Evolutionary conservation across 352 stramenopile genomes (phyloP).

Genomic region (Phytophthora pluvialis): DNA sequence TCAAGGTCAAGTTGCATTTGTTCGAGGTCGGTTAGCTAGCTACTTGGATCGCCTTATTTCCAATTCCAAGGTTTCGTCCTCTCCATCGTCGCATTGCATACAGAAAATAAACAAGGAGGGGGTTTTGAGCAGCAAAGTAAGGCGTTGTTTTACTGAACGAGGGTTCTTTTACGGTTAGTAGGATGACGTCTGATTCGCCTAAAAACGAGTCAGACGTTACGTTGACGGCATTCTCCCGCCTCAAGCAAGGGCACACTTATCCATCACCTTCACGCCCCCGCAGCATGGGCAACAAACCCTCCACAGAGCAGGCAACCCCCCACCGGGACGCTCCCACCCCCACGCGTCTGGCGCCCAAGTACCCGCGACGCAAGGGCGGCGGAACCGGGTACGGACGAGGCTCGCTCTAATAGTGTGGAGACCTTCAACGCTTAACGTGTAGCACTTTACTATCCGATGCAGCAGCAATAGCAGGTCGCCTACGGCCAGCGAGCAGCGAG

Average conservation of each 20-base stretch:
- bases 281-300: slow-evolving; percentile 49
- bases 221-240: slow-evolving; percentile 22
- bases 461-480: slow-evolving; percentile 20
- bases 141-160: no score
- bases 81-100: no score
- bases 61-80: no score
- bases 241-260: slow-evolving; percentile 2
- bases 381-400: slow-evolving; percentile 17
- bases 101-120: no score
- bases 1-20: slow-evolving; percentile 18
- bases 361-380: slow-evolving; percentile 21
- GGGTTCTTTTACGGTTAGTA: no score
- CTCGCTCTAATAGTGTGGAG: background rate
- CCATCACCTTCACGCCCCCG: background rate
- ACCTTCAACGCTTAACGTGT: slow-evolving; percentile 9
- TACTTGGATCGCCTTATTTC: no score
- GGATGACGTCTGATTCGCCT: slow-evolving; percentile 14
- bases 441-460: no score
- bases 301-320: slow-evolving; percentile 15
- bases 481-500: slow-evolving; percentile 29
- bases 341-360: slow-evolving; percentile 34
- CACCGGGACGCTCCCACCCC: slow-evolving; percentile 10
- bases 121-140: no score
- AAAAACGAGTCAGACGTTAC: background rate
- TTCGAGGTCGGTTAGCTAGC: slow-evolving; percentile 19